Conservation (phyloP, 2,329 filamentous ascomycete species). For the Botrytis pseudocinerea region DNA sequence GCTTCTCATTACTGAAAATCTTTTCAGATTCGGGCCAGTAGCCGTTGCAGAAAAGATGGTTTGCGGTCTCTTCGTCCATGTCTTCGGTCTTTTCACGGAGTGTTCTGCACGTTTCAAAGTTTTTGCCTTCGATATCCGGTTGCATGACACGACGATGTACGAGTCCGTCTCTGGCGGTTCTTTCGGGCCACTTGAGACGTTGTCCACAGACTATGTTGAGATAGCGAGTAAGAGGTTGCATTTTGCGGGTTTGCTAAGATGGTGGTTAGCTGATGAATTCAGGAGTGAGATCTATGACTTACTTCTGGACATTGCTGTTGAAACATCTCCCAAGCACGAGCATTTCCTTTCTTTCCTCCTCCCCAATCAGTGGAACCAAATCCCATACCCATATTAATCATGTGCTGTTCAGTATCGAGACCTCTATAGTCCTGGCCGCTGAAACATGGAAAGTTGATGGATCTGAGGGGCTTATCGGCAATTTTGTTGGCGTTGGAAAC, state of each 20-base stretch:
- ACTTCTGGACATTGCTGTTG: conserved; percentile 10
- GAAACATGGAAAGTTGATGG: conserved; percentile 9
- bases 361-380: conserved; percentile 4
- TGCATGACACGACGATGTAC: neutral
- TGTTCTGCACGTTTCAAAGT: neutral
- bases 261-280: neutral
- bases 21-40: neutral
- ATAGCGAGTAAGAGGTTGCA: conserved; percentile 10
- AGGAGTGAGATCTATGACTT: neutral
- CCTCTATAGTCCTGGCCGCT: conserved; percentile 10
- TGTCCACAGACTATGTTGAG: conserved; percentile 17
- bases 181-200: neutral
- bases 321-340: conserved; percentile 3
- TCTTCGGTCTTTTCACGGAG: neutral
- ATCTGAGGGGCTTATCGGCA: neutral
- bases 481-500: neutral
- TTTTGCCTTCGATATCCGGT: neutral
- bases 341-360: neutral
- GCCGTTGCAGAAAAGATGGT: neutral
- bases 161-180: neutral
- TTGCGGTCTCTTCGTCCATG: neutral
- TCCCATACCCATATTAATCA: conserved; percentile 11
- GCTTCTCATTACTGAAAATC: neutral
- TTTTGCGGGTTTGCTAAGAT: neutral
- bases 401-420: neutral